Conservation (phyloP, 2,329 filamentous ascomycete genomes). For the Amauroascus verrucosus region DNA sequence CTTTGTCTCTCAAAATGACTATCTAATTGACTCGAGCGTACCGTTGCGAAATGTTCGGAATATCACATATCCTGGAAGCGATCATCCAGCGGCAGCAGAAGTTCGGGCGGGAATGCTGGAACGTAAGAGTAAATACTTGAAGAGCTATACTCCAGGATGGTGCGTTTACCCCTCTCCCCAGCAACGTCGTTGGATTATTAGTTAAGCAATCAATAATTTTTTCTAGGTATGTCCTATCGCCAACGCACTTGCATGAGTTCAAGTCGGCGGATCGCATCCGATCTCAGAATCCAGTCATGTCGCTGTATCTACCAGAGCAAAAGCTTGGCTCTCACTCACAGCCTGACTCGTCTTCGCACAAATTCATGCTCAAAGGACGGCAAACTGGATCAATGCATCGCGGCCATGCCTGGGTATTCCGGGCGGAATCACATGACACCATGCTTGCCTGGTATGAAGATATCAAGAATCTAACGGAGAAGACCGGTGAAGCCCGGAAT, state of each 20-base stretch:
- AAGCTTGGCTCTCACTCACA: conserved; percentile 87
- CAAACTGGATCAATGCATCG: conserved; percentile 90
- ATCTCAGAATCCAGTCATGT: conserved; percentile 85
- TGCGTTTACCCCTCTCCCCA: conserved; percentile 38
- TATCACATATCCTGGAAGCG: conserved; percentile 83
- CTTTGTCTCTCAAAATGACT: conserved; percentile 70
- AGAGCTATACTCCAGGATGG: conserved; percentile 95
- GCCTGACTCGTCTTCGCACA: conserved; percentile 75
- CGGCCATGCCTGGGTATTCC: conserved; percentile 58
- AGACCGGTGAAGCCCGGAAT: conserved; percentile 74
- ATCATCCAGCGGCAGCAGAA: conserved; percentile 72
- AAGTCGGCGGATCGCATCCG: conserved; percentile 87
- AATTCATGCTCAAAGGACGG: conserved; percentile 94
- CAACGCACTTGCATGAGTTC: conserved; percentile 96
- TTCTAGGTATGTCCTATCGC: conserved; percentile 80
- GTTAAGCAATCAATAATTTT: neutral
- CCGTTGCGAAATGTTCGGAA: conserved; percentile 68
- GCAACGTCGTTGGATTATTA: neutral
- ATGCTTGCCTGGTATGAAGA: conserved; percentile 97
- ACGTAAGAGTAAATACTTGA: conserved; percentile 96
- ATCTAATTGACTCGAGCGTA: conserved; percentile 76
- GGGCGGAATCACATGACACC: conserved; percentile 67
- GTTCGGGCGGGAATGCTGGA: conserved; percentile 85
- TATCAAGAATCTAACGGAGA: conserved; percentile 80
- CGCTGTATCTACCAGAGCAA: conserved; percentile 85